These are phyloP conservation scores for Mrakiaceae sp. DNA, from an alignment of 1,284 basidiomycete genomes.

Conservation along the genomic window DNA sequence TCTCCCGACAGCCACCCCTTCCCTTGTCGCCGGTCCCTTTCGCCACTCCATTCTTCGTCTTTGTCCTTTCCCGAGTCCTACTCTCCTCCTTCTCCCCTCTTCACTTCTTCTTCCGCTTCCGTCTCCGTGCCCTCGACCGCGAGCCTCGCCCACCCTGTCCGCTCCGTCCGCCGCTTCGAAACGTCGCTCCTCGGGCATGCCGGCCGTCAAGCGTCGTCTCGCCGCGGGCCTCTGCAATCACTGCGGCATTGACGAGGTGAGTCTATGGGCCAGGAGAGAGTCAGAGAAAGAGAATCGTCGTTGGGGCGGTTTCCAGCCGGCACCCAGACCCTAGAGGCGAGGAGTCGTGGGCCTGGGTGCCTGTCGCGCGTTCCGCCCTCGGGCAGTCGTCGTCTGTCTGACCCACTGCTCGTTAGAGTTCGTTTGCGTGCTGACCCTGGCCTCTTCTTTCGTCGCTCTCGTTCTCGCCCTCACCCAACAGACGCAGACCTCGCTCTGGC, in stretches of 20 bases:
- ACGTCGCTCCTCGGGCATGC: too few relatives aligned
- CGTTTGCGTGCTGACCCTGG: background rate
- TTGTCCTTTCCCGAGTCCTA: background rate
- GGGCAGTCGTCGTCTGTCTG: background rate
- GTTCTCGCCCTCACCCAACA: background rate
- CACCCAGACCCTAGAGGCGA: too few relatives aligned
- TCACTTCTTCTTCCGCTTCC: too few relatives aligned
- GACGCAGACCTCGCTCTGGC: constrained; percentile 8
- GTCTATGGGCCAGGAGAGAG: background rate
- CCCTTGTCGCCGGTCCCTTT: background rate
- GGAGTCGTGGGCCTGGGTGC: background rate
- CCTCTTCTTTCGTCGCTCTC: background rate
- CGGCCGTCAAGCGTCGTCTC: background rate
- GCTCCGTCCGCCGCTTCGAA: too few relatives aligned
- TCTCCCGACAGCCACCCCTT: too few relatives aligned
- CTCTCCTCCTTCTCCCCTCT: too few relatives aligned
- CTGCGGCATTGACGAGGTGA: constrained; percentile 11
- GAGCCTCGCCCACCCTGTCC: too few relatives aligned
- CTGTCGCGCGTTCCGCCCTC: background rate
- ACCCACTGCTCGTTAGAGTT: background rate
- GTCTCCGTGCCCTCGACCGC: too few relatives aligned
- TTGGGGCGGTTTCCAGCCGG: too few relatives aligned
- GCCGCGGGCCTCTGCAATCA: constrained; percentile 7
- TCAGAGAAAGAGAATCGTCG: too few relatives aligned
- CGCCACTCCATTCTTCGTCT: background rate